Conservation (phyloP, 306 rosid species). For the Mucuna pruriens region DNA sequence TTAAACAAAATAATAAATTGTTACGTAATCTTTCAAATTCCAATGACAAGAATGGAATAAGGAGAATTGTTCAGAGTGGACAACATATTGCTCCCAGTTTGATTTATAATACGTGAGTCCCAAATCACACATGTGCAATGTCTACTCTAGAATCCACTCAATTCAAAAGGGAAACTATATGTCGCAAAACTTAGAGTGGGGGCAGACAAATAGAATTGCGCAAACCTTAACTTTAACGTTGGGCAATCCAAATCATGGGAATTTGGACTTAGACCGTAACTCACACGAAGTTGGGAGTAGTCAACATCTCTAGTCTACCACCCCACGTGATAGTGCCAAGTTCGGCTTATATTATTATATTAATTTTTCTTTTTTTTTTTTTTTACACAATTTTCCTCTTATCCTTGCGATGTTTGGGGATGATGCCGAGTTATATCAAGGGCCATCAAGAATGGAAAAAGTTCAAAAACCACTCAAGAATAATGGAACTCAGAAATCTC, state of each 20-base stretch:
- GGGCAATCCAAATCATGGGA: conserved; percentile 46
- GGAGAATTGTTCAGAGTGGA: neutral
- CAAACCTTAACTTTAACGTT: conserved; percentile 46
- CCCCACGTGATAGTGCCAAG: conserved; percentile 39
- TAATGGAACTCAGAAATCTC: neutral
- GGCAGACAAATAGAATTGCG: conserved; percentile 39
- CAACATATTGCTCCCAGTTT: neutral
- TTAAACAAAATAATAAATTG: neutral
- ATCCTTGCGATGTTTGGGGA: neutral
- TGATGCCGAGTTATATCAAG: conserved; percentile 7
- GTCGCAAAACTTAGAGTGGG: neutral
- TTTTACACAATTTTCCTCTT: neutral
- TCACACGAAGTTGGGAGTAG: conserved; percentile 54
- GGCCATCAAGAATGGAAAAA: neutral
- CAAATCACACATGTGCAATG: conserved; percentile 8
- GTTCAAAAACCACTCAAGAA: neutral
- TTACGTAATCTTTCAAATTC: neutral
- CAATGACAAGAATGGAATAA: neutral
- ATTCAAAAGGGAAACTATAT: conserved; percentile 17
- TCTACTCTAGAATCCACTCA: neutral
- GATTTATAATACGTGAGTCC: conserved; percentile 9
- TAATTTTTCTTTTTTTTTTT: neutral
- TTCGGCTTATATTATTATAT: neutral
- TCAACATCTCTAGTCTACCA: conserved; percentile 47
- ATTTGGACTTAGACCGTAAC: conserved; percentile 45